phyloP scores from a whole-genome alignment of 129 eudicot species.

The Oenanthe sinensis region DNA sequence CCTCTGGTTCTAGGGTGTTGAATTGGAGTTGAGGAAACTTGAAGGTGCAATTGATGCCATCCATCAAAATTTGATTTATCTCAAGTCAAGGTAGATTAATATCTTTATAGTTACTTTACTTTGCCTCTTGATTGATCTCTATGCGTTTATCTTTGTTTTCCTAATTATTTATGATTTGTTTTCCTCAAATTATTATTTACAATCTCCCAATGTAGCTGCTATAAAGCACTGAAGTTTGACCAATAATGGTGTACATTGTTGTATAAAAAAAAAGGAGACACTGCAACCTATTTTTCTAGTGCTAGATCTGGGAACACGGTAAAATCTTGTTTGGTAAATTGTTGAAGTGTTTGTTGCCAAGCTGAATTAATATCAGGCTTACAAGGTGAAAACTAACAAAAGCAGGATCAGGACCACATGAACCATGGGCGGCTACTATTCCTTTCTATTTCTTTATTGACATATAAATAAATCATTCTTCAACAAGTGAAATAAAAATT shows the following conservation, averaged over 20 bases:
- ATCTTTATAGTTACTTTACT: not conserved
- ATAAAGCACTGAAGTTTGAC: not conserved
- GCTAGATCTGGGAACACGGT: not conserved
- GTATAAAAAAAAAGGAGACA: not conserved
- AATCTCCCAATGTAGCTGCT: not conserved
- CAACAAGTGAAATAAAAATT: not conserved
- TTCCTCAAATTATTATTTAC: not conserved
- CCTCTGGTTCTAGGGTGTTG: slow-evolving; percentile 56
- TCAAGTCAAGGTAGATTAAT: slow-evolving; percentile 47
- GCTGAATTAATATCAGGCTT: not conserved
- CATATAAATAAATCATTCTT: not conserved
- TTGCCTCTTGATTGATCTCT: not conserved
- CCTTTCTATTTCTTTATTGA: not conserved
- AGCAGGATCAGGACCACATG: not conserved
- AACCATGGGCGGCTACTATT: not conserved
- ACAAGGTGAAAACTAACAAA: not conserved
- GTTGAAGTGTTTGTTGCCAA: not conserved
- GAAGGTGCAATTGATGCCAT: slow-evolving; percentile 75
- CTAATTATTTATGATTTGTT: not conserved
- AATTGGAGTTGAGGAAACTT: slow-evolving; percentile 73
- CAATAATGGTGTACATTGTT: not conserved
- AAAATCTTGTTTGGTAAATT: not conserved
- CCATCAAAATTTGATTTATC: slow-evolving; percentile 53
- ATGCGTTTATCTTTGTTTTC: not conserved
- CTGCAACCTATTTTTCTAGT: not conserved